Evolutionary conservation across 176 grass and related monocot species (phyloP).

Genomic region (Secale cereale): DNA sequence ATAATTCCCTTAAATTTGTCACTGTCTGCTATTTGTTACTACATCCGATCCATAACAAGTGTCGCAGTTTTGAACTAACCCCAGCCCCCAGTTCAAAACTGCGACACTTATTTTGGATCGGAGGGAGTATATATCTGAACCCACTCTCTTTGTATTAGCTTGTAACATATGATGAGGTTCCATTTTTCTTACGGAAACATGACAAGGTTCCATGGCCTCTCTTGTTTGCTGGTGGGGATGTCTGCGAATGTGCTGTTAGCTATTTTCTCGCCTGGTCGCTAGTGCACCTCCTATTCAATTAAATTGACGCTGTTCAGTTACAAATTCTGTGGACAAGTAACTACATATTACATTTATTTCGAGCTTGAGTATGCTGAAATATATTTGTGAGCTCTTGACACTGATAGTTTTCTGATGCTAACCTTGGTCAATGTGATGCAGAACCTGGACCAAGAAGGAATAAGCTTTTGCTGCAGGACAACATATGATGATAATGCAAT

Average conservation of each 20-base stretch:
- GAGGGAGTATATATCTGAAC: neutral
- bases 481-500: conserved; percentile 92
- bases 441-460: conserved; percentile 73
- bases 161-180: neutral
- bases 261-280: neutral
- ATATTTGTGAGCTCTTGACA: neutral
- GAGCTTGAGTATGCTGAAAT: neutral
- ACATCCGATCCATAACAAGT: too few species aligned
- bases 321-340: neutral
- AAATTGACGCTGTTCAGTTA: neutral
- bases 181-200: neutral
- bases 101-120: too few species aligned
- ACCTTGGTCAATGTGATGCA: conserved; percentile 29
- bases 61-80: too few species aligned
- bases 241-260: neutral
- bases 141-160: neutral
- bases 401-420: conserved; percentile 8
- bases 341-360: neutral
- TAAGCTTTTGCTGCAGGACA: conserved; percentile 73
- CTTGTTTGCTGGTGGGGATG: neutral
- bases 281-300: neutral
- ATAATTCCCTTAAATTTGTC: neutral
- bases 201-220: neutral
- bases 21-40: neutral
- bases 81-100: too few species aligned